Percentiles rank a stretch among this genome's conserved stretches.
Conservation (phyloP, 139 green algal genomes). For the Prasinococcaceae sp. region DNA sequence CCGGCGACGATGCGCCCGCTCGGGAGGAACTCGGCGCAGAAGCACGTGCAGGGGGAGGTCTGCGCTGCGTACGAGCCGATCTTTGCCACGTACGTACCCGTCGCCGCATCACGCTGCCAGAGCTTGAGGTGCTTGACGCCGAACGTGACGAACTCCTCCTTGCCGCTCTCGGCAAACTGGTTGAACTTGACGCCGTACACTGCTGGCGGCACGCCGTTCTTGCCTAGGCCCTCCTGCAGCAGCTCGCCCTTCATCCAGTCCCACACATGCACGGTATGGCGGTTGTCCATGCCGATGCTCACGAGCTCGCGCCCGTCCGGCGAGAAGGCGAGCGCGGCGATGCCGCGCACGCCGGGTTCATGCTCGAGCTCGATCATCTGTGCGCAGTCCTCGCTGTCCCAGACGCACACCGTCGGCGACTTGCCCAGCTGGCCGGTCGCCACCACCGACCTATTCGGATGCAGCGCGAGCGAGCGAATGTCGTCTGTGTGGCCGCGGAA, state of each 20-base stretch:
- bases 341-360: not conserved
- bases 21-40: conserved; percentile 30
- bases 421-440: conserved; percentile 42
- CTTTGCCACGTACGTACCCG: too few species aligned
- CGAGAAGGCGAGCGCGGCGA: conserved; percentile 35
- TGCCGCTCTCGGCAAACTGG: conserved; percentile 1
- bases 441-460: conserved; percentile 28
- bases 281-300: conserved; percentile 46
- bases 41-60: too few species aligned
- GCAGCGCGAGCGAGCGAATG: conserved; percentile 43
- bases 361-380: too few species aligned
- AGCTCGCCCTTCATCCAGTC: conserved; percentile 39
- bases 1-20: conserved; percentile 36
- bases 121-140: conserved; percentile 7
- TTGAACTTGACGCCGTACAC: conserved; percentile 58
- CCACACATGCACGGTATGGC: conserved; percentile 47
- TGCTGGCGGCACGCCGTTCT: too few species aligned
- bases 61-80: too few species aligned
- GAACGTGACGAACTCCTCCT: not conserved
- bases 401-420: too few species aligned
- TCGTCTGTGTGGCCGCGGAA: conserved; percentile 61
- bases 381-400: too few species aligned
- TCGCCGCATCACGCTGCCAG: too few species aligned
- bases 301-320: conserved; percentile 33
- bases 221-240: too few species aligned